Evolutionary conservation across 23 red algal genomes (phyloP).

Genomic region (Agarophyton chilense): DNA sequence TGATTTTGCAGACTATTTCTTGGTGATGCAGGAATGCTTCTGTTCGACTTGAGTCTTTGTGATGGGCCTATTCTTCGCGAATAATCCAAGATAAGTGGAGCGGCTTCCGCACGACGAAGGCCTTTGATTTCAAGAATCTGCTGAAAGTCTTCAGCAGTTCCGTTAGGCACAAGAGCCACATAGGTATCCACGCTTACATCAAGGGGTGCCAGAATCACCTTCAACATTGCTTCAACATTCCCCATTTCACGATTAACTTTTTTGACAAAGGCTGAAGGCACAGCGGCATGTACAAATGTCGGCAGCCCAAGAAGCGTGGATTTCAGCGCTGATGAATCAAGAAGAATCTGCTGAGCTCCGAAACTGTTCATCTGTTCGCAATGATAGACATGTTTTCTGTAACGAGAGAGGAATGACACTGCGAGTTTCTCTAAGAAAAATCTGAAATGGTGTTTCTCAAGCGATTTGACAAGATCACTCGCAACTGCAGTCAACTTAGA

Average conservation of each 20-base stretch:
- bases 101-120: conserved; percentile 63
- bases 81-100: conserved; percentile 73
- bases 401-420: conserved; percentile 62
- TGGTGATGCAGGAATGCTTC: neutral
- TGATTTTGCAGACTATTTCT: neutral
- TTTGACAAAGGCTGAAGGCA: conserved; percentile 69
- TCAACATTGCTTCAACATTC: conserved; percentile 86
- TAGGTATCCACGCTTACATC: conserved; percentile 80
- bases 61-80: conserved; percentile 60
- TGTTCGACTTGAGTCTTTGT: conserved; percentile 23
- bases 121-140: conserved; percentile 87
- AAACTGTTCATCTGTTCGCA: conserved; percentile 67
- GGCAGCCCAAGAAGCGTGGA: conserved; percentile 66
- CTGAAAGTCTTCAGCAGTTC: conserved; percentile 73
- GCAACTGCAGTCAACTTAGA: conserved; percentile 42
- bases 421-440: conserved; percentile 86
- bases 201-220: conserved; percentile 83
- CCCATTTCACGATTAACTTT: conserved; percentile 82
- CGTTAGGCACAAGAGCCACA: conserved; percentile 75
- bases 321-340: conserved; percentile 80
- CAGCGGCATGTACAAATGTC: conserved; percentile 39
- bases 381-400: conserved; percentile 47
- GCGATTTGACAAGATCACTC: conserved; percentile 22
- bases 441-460: conserved; percentile 80
- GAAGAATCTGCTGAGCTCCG: conserved; percentile 88